Base-by-base conservation (phyloP, 2,329 filamentous ascomycete species). In the Fusarium oligoseptatum region DNA sequence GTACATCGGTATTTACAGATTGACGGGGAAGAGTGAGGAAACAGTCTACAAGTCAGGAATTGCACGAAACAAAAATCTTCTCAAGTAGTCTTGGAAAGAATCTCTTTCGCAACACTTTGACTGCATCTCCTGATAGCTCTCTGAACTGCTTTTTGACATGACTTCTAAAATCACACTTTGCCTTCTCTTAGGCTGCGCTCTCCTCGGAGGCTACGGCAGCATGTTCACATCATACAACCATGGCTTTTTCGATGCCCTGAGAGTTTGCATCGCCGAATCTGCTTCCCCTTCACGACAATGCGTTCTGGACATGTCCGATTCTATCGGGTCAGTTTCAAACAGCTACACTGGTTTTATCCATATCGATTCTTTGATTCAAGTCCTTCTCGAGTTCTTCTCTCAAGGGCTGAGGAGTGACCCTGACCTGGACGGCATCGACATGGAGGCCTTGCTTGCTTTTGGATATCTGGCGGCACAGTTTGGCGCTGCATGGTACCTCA, bases 381-480 rank as follows among this genome's bases (percentile, higher is more conserved):
- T 76, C 4, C 52, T 77, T 2, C n/a, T 76, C 0, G 74, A 75
- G 20, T 77, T 76, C 34, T 76, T 77, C 14, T 65, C 72, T 3
- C 74, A 77, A 15, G 74, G 74, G 1, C 12, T 77, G 1, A 68
- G 55, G 37, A 72, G 48, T 11, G 22, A 66, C 6, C 57, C 64
- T 1, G 37, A 43, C 0, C 8, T 17, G 1, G 36, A 68, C 4
- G 52, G 57, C 1, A 34, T 73, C 2, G 70, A 76, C 8, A 55
- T 69, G 1, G 72, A 77, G 7, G 72, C 74, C 0, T 34, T 76
- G 5, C 12, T 76, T 1, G 70, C 74, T 0, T 76, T 76, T 60
- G 65, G 50, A 1, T 76, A 76, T n/a, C 29, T 77, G 14, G 74
- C 74, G 0, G 60, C 74, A 15, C 74, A 76, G n/a, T 76, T 76